Conservation (phyloP, 257 asterid species). For the Cinchona pubescens region DNA sequence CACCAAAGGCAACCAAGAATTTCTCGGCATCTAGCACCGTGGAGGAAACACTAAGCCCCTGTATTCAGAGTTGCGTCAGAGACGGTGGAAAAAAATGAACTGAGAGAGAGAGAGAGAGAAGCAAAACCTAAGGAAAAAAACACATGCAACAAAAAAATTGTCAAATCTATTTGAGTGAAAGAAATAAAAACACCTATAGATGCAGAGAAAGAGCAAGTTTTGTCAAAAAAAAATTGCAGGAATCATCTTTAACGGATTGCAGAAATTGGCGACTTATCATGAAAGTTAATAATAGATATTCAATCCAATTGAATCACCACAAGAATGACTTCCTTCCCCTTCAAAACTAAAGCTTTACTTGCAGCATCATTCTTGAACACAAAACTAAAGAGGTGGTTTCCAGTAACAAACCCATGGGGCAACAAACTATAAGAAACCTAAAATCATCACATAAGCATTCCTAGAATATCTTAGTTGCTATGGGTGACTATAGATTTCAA, state of each 20-base stretch:
- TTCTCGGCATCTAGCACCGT: slow-evolving; percentile 62
- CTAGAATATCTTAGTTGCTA: background rate
- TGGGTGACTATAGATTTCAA: background rate
- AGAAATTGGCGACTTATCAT: background rate
- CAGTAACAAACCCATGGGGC: background rate
- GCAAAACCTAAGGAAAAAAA: background rate
- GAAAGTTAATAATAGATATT: background rate
- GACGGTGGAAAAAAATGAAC: background rate
- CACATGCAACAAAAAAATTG: too few relatives aligned
- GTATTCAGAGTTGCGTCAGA: slow-evolving; percentile 26
- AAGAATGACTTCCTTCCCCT: background rate
- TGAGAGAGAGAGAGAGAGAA: background rate
- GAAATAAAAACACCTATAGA: background rate
- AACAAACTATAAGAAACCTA: background rate
- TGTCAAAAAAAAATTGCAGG: background rate
- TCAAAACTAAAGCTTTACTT: background rate
- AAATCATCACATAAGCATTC: background rate
- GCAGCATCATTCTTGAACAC: background rate
- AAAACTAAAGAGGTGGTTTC: background rate
- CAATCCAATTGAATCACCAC: background rate
- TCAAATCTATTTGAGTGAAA: too few relatives aligned
- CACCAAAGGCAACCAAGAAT: slow-evolving; percentile 80
- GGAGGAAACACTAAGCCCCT: slow-evolving; percentile 86
- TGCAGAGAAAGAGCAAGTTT: background rate
- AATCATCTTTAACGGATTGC: background rate